Base-by-base conservation (phyloP, 371 early-diverging fungal species). In the Lichtheimia hyalospora region DNA sequence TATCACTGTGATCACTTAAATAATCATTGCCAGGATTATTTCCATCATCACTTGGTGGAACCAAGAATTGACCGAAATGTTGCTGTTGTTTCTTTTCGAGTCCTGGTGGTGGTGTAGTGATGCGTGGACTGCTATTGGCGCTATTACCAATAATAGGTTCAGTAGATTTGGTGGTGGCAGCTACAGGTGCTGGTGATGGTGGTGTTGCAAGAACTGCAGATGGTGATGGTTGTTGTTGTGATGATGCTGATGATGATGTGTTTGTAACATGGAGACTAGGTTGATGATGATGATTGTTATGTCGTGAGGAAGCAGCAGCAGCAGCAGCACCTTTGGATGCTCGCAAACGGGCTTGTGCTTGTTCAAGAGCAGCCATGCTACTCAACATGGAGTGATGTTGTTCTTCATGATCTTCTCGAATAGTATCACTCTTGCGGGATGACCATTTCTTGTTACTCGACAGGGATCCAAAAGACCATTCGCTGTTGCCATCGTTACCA, bases 1-100 rank as follows among this genome's bases (percentile, higher is more conserved):
- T 68, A 53, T 80, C 83, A 54, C 84, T 82, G 42, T 79, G 77
- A 59, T 84, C 88, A 49, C 82, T 89, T 49, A 77, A 46, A 39
- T 82, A 77, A n/a, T 72, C 78, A 20, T 58, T 66, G 18, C 49
- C 63, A 15, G 66, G 66, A 41, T 73, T 78, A 5, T 74, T 65
- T n/a, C 74, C 65, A 21, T 66, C 54, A 5, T 64, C 71, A 39
- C 71, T 71, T 39, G 63, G 70, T 13, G 64, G 68, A 13, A 66
- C 61, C 41, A 70, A 50, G 48, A 66, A 74, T 43, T 66, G 70
- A 1, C 70, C 64, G 42, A 49, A 51, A 24, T 24, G 54, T 5
- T 49, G 58, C 15, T 43, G 58, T 8, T 23, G 66, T 51, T 52
- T 41, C 46, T 52, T 52, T 14, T 18, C 20, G 16, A 44, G 49